These are phyloP conservation scores for Trametes sp. DNA, from an alignment of 1,284 basidiomycete species.

Conservation along the genomic window DNA sequence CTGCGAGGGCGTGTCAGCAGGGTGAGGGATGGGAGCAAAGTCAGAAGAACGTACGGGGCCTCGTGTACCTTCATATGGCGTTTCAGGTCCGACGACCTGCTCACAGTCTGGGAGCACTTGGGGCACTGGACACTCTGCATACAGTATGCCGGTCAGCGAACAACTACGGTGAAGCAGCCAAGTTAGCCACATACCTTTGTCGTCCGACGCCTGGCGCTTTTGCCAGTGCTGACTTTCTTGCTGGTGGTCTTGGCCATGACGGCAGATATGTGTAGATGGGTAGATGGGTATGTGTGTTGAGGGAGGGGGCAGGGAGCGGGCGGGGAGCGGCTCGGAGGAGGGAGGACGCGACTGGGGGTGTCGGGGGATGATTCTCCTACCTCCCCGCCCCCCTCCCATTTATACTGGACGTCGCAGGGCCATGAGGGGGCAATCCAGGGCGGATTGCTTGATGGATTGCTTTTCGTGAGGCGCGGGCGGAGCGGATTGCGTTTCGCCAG, in stretches of 20 bases:
- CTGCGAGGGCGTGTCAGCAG: background rate
- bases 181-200: background rate
- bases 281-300: background rate
- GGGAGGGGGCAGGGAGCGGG: background rate
- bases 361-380: constrained; percentile 10
- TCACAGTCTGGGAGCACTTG: background rate
- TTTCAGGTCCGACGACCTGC: background rate
- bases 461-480: constrained; percentile 8
- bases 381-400: constrained; percentile 8
- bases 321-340: constrained; percentile 1
- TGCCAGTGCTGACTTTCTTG: too few species aligned
- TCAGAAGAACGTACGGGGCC: background rate
- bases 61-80: background rate
- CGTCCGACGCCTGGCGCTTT: too few species aligned
- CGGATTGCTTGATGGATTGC: constrained; percentile 30
- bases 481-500: constrained; percentile 28
- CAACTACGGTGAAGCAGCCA: background rate
- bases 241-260: too few species aligned
- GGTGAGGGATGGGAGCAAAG: background rate
- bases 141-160: background rate
- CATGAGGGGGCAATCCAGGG: constrained; percentile 6
- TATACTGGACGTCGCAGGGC: constrained; percentile 15
- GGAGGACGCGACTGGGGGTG: constrained; percentile 8
- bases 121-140: background rate
- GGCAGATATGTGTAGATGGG: too few species aligned